Base-by-base conservation (phyloP, 228 moss, liverwort and hornwort species). In the Sphagnum fallax region DNA sequence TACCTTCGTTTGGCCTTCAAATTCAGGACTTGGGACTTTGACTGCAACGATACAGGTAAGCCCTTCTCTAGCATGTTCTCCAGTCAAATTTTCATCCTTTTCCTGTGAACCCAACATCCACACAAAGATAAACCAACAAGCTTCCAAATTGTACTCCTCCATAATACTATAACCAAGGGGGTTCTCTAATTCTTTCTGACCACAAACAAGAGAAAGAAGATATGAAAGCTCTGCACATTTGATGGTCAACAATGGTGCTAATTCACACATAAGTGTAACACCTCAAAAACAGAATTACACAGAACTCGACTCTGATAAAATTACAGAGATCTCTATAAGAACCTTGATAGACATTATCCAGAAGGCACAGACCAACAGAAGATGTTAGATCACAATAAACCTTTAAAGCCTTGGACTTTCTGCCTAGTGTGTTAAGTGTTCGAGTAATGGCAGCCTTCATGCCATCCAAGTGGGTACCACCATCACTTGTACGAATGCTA, bases 1-100 rank as follows among this genome's bases (percentile, higher is more conserved):
- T 81, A 91, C 91, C 89, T 98, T 98, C 4, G 97, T 98, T 82
- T 98, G 97, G 47, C 97, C 97, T 75, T 98, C 97, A 79, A 98
- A 98, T 74, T 98, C 97, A 64, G 97, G 93, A 62, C 89, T 90
- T 47, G 93, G 91, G 75, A 98, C 87, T 80, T 93, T 98, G 52
- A 98, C 97, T 51, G 97, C 87, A 16, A 98, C 97, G 76, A 98
- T 73, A 70, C 97, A 93, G 66, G 93, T 93, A 49, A 98, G 79
- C 57, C 97, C 97, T 79, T 98, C 97, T 82, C 97, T 84, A 10
- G 90, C 90, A 65, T 98, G 97, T 59, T 98, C 97, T 72, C 97
- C 97, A 71, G 83, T 91, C 63, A 98, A 71, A 69, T 98, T 98
- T 63, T 98, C 93, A 84, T 98, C 93, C 70, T 93, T 98, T 81